phyloP scores from a whole-genome alignment of 176 grass and related monocot species.

The Saccharum officinarum region DNA sequence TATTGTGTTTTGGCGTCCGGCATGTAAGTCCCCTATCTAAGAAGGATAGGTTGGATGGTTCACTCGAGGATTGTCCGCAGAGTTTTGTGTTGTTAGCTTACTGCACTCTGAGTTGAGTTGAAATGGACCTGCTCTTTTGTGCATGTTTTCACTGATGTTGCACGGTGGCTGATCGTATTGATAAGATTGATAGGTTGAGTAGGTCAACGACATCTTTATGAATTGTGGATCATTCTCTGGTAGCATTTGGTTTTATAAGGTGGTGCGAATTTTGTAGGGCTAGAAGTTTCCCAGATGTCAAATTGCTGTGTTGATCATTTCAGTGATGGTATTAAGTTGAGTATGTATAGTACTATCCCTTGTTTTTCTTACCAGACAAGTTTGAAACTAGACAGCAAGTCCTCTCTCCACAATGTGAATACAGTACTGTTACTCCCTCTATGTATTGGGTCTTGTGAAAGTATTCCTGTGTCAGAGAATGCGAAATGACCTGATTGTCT shows the following conservation, averaged over 20 bases:
- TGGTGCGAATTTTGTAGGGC: background rate
- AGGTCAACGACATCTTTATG: background rate
- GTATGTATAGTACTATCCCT: background rate
- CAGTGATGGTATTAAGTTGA: background rate
- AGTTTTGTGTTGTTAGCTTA: background rate
- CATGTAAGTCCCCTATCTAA: background rate
- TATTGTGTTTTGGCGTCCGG: background rate
- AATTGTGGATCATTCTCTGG: background rate
- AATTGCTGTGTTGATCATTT: background rate
- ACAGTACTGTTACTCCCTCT: background rate
- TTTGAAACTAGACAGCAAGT: background rate
- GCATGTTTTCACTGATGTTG: background rate
- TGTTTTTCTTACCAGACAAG: background rate
- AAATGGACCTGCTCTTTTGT: conserved; percentile 5
- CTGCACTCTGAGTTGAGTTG: background rate
- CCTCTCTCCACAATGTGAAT: background rate
- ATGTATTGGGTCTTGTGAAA: background rate
- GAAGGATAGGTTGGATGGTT: background rate
- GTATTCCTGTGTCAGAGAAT: conserved; percentile 5
- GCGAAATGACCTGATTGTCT: background rate
- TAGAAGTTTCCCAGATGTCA: background rate
- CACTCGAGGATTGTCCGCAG: background rate
- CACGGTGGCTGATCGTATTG: background rate
- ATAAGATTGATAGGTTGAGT: background rate
- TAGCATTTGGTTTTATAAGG: conserved; percentile 10